These are phyloP conservation scores for Lasiosphaeris hirsuta DNA, from an alignment of 495 filamentous ascomycete species.

Conservation along the genomic window DNA sequence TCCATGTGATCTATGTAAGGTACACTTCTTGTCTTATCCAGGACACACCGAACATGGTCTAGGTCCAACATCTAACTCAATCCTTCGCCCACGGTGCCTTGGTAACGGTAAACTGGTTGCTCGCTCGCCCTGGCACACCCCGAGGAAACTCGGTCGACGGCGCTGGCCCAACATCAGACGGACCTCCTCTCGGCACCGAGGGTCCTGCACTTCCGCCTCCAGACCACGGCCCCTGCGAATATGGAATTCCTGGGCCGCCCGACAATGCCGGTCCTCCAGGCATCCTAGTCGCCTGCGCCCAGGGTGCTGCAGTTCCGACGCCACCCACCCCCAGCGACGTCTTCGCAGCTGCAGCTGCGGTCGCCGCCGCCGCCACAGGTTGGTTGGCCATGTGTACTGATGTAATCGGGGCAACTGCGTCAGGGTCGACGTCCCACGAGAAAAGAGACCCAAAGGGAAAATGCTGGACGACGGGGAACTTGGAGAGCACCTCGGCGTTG, in stretches of 20 bases:
- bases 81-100: conserved; percentile 29
- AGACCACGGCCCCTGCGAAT: conserved; percentile 31
- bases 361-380: conserved; percentile 31
- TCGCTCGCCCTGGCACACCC: conserved; percentile 28
- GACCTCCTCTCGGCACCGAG: conserved; percentile 18
- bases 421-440: conserved; percentile 73
- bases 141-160: conserved; percentile 20
- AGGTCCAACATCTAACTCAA: not conserved
- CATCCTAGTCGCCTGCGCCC: conserved; percentile 36
- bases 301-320: conserved; percentile 37
- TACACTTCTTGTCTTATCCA: no score
- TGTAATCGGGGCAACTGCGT: conserved; percentile 44
- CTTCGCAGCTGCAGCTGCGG: conserved; percentile 20
- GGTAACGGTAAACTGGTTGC: conserved; percentile 31
- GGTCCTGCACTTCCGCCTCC: not conserved
- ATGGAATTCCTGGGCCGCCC: conserved; percentile 28
- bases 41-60: no score
- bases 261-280: conserved; percentile 14
- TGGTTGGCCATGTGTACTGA: conserved; percentile 60
- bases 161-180: conserved; percentile 20
- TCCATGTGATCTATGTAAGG: no score
- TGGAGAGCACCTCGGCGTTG: conserved; percentile 85
- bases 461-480: conserved; percentile 96
- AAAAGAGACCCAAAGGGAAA: conserved; percentile 90
- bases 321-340: conserved; percentile 14